A percentile compares a stretch with the other conserved stretches of the same genome.
phyloP scores from a whole-genome alignment of 2,329 filamentous ascomycete genomes.

The Hypoxylon rubiginosum region DNA sequence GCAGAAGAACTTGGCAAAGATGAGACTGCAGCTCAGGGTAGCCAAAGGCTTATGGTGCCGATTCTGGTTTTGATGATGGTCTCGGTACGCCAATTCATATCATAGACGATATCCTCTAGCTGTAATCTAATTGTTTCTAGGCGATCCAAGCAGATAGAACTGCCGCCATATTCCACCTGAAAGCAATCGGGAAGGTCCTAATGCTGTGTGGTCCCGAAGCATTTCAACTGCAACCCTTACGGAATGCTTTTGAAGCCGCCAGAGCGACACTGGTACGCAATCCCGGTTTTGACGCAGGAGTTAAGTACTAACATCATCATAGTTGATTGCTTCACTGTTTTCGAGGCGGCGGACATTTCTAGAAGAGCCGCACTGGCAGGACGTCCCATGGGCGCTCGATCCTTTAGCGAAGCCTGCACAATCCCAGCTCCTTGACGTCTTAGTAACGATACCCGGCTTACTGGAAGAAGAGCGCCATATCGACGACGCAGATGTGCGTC shows the following conservation, averaged over 20 bases:
- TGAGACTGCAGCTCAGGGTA: slow-evolving; percentile 14
- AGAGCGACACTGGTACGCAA: slow-evolving; percentile 37
- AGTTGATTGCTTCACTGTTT: slow-evolving; percentile 38
- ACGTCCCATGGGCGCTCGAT: slow-evolving; percentile 35
- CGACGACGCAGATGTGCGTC: slow-evolving; percentile 2
- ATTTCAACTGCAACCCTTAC: slow-evolving; percentile 38
- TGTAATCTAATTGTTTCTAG: slow-evolving; percentile 13
- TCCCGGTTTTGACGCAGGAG: too few species aligned
- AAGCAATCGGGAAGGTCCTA: slow-evolving; percentile 33
- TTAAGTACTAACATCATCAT: slow-evolving; percentile 6
- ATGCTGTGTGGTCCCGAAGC: slow-evolving; percentile 34
- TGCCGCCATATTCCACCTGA: slow-evolving; percentile 34
- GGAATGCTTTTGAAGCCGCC: slow-evolving; percentile 41
- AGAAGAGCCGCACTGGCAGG: slow-evolving; percentile 35
- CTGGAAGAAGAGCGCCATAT: slow-evolving; percentile 30
- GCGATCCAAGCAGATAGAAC: slow-evolving; percentile 37
- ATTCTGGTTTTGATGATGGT: slow-evolving; percentile 41
- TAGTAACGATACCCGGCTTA: slow-evolving; percentile 38
- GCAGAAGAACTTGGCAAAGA: slow-evolving; percentile 32
- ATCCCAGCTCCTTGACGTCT: slow-evolving; percentile 36
- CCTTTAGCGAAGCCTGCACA: slow-evolving; percentile 34
- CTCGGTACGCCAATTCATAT: slow-evolving; percentile 25
- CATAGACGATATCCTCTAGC: background rate
- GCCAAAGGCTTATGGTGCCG: slow-evolving; percentile 28
- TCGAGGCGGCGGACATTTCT: slow-evolving; percentile 37